These are phyloP conservation scores for Boletus coccyginus DNA, from an alignment of 768 basidiomycete genomes.

Conservation along the genomic window DNA sequence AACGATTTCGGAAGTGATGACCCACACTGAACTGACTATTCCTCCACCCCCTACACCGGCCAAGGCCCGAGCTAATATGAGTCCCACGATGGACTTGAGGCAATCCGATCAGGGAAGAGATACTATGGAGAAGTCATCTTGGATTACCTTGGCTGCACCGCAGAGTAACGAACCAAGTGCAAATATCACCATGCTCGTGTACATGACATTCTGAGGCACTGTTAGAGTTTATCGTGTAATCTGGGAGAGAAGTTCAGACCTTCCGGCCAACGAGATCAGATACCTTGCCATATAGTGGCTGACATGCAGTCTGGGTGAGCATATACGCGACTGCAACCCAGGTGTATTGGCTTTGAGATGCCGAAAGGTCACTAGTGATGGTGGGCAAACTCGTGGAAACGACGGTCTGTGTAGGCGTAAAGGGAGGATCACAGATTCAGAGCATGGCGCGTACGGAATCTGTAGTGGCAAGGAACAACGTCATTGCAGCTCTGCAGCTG, in stretches of 20 bases:
- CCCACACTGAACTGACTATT: constrained; percentile 83
- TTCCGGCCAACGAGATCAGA: constrained; percentile 81
- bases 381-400: constrained; percentile 85
- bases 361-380: constrained; percentile 66
- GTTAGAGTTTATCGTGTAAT: constrained; percentile 2
- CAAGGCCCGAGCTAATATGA: constrained; percentile 61
- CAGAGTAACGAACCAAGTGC: constrained; percentile 77
- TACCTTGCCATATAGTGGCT: constrained; percentile 77
- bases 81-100: constrained; percentile 46
- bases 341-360: constrained; percentile 71
- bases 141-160: constrained; percentile 63
- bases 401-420: constrained; percentile 45
- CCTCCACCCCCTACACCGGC: constrained; percentile 87
- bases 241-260: constrained; percentile 39
- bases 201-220: constrained; percentile 55
- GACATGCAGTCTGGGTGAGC: constrained; percentile 82
- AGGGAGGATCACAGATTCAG: neutral
- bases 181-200: constrained; percentile 71
- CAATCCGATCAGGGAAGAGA: constrained; percentile 17
- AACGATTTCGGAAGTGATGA: constrained; percentile 83
- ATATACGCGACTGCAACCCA: constrained; percentile 87
- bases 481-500: constrained; percentile 61
- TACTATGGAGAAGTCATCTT: constrained; percentile 14
- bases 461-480: constrained; percentile 83
- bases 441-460: constrained; percentile 58